phyloP scores from a whole-genome alignment of 768 basidiomycete genomes.

The Phanerochaete carnosa region DNA sequence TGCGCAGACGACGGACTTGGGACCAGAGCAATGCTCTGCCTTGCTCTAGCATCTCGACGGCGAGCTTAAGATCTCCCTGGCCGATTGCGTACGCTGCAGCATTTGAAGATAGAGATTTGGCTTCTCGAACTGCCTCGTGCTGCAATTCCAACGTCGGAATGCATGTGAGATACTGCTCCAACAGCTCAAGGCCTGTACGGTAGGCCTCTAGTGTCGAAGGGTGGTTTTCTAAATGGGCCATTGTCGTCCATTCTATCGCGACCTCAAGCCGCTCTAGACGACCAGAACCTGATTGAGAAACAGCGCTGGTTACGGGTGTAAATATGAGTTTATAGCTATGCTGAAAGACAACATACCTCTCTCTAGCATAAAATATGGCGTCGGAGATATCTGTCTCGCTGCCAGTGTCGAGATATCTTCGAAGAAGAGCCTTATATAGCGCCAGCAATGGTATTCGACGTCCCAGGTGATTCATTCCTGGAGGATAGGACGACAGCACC shows the following conservation, averaged over 20 bases:
- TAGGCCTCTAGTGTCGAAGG: not conserved
- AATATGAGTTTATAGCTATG: too few species aligned
- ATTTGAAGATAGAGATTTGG: not conserved
- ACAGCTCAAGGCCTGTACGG: not conserved
- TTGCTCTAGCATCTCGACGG: conserved; percentile 24
- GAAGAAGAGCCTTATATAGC: not conserved
- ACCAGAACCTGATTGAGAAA: too few species aligned
- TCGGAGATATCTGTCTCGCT: not conserved
- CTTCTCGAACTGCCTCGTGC: not conserved
- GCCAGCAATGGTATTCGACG: not conserved
- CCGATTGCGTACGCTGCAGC: not conserved
- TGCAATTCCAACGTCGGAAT: not conserved
- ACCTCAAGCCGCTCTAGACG: not conserved
- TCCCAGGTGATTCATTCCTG: not conserved
- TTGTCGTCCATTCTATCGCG: not conserved
- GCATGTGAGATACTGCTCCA: not conserved
- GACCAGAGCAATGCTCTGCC: conserved; percentile 23
- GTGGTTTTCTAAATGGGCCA: not conserved
- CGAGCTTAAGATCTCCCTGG: not conserved
- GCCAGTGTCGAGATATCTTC: not conserved
- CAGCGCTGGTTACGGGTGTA: too few species aligned
- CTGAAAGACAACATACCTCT: too few species aligned
- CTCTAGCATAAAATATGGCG: not conserved
- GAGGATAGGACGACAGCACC: not conserved
- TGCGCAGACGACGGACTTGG: conserved; percentile 15